phyloP scores from a whole-genome alignment of 129 eudicot species.

The Mikania micrantha region DNA sequence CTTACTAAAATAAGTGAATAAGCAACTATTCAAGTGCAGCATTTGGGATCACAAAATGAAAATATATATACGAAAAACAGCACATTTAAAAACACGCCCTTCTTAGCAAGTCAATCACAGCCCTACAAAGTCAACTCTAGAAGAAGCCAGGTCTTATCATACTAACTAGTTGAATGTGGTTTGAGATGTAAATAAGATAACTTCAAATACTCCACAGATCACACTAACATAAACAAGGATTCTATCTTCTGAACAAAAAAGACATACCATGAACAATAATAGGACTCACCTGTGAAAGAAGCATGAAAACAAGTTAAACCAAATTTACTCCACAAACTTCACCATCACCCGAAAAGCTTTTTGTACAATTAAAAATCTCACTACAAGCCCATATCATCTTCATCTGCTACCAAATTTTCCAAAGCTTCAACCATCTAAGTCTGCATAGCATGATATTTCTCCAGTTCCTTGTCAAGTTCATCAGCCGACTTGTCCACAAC shows the following conservation, averaged over 20 bases:
- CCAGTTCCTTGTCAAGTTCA: slow-evolving; percentile 92
- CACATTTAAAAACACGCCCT: no score
- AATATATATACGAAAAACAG: no score
- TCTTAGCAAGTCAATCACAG: no score
- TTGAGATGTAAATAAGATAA: no score
- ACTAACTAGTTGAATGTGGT: no score
- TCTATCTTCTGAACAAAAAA: background rate
- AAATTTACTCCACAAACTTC: background rate
- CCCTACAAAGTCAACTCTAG: no score
- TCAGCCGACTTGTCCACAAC: slow-evolving; percentile 63
- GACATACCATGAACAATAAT: background rate
- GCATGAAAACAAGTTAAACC: background rate
- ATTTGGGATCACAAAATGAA: no score
- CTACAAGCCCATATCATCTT: slow-evolving; percentile 1
- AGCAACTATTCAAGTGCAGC: no score
- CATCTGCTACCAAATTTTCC: background rate
- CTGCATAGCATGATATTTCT: slow-evolving; percentile 82
- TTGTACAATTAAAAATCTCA: slow-evolving; percentile 9
- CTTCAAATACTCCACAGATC: no score
- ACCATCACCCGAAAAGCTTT: slow-evolving; percentile 1
- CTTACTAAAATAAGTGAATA: no score
- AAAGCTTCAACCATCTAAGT: slow-evolving; percentile 6
- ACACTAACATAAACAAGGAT: background rate
- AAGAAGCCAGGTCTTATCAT: no score
- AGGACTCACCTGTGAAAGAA: background rate